Base-by-base conservation (phyloP, 768 basidiomycete species). In the Calocera viscosa region DNA sequence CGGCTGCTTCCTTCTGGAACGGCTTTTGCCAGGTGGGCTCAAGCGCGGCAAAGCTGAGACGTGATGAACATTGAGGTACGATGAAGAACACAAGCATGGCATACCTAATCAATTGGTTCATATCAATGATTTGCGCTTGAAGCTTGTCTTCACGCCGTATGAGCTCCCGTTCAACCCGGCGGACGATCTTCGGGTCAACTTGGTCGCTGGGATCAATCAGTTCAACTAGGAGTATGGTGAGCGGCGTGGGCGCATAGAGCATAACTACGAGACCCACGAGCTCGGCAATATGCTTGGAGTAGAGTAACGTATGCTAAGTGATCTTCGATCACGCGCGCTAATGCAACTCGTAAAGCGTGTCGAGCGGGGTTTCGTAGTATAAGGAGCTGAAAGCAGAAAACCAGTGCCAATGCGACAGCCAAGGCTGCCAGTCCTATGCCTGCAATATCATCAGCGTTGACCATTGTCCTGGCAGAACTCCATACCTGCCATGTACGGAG, bases 281-380 rank as follows among this genome's bases (percentile, higher is more conserved):
- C 38, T 26, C 68, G 49, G 24, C 68, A 47, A 26, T 66, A 68
- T 24, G 73, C 71, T 49, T 74, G 73, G 19, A 74, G 67, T 26
- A 73, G 66, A 19, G 72, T 69, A 28, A 68, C 64, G 65, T 72
- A 70, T 24, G 67, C 65, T 30, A 71, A 47, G 26, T 70, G 67
- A 39, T 65, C 63, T 49, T 67, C 70, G 22, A 68, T 68, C 40
- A 74, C n/a, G 2, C 63, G 30, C 7, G 71, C 71, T 17, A 74
- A 38, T 32, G 53, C 66, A 60, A 70, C 60, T 2, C 74, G 68
- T 3, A 75, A 68, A 0, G 72, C 71, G 10, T 70, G 66, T n/a
- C 74, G 66, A 0, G 74, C 74, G 0, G 74, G 74, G 30, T 69
- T 73, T 17, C 74, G 71, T 0, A 74, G 72, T 41, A 75, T 69